These are phyloP conservation scores for Rhizodiscina lignyota DNA, from an alignment of 495 filamentous ascomycete genomes.

Conservation along the genomic window DNA sequence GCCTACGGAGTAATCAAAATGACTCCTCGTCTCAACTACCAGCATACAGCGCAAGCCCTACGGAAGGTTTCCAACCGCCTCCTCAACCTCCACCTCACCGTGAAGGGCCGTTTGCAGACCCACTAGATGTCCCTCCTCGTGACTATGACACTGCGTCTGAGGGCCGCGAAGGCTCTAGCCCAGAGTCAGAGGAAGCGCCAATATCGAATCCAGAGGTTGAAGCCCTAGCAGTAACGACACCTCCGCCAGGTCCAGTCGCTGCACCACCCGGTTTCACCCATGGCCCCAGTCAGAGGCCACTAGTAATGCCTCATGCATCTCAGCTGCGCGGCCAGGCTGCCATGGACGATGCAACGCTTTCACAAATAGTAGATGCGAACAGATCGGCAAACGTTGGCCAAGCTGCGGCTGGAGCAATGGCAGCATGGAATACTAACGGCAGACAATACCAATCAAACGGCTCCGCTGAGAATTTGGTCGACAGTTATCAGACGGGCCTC, in stretches of 20 bases:
- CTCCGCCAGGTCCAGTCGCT: slow-evolving; percentile 55
- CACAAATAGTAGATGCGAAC: slow-evolving; percentile 53
- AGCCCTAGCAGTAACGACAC: slow-evolving; percentile 7
- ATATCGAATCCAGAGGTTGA: slow-evolving; percentile 6
- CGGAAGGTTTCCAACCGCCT: slow-evolving; percentile 1
- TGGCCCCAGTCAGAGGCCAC: slow-evolving; percentile 47
- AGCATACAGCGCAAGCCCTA: neutral
- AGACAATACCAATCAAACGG: neutral
- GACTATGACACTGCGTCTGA: slow-evolving; percentile 7
- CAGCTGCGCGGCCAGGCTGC: slow-evolving; percentile 61
- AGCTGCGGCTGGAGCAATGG: slow-evolving; percentile 24
- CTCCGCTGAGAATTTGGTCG: slow-evolving; percentile 8
- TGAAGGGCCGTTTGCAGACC: slow-evolving; percentile 2
- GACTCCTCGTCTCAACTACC: neutral
- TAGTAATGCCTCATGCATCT: slow-evolving; percentile 48
- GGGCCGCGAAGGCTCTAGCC: slow-evolving; percentile 1
- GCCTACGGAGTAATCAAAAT: neutral
- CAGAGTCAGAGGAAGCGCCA: slow-evolving; percentile 1
- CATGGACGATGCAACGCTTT: slow-evolving; percentile 64
- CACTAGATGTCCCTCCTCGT: neutral
- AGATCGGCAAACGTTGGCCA: slow-evolving; percentile 14
- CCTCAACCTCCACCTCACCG: slow-evolving; percentile 25
- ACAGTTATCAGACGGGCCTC: slow-evolving; percentile 2
- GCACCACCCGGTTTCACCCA: slow-evolving; percentile 64
- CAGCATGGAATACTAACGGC: slow-evolving; percentile 19